phyloP scores from a whole-genome alignment of 208 protist species.

The Leishmania amazonensis region DNA sequence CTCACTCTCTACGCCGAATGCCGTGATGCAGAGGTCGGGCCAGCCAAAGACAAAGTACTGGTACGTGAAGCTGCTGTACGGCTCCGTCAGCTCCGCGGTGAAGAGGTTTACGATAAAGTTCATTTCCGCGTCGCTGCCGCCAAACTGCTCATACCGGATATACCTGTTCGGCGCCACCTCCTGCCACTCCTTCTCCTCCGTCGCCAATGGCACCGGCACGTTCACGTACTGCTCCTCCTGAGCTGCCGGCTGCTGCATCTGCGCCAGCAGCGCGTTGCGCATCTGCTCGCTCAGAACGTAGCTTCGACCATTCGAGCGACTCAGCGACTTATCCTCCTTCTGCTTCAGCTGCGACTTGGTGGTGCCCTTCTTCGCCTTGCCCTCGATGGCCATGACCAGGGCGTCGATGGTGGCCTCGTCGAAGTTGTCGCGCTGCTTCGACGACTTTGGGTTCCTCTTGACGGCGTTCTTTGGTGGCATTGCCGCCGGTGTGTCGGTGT shows the following conservation, averaged over 20 bases:
- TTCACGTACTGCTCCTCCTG: conserved; percentile 65
- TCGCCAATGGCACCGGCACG: conserved; percentile 51
- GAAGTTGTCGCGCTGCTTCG: conserved; percentile 31
- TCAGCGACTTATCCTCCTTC: conserved; percentile 44
- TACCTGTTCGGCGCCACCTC: conserved; percentile 70
- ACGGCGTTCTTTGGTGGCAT: conserved; percentile 33
- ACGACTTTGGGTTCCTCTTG: conserved; percentile 41
- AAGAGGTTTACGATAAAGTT: conserved; percentile 94
- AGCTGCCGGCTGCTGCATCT: conserved; percentile 43
- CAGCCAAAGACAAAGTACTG: conserved; percentile 98
- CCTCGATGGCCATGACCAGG: conserved; percentile 74
- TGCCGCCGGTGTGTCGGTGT: background rate
- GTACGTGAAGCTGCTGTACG: conserved; percentile 99
- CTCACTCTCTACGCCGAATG: conserved; percentile 65
- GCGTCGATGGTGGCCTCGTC: conserved; percentile 57
- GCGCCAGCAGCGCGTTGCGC: conserved; percentile 36
- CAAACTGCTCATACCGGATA: conserved; percentile 85
- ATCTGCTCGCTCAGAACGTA: conserved; percentile 39
- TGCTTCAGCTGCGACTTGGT: conserved; percentile 65
- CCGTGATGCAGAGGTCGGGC: conserved; percentile 95
- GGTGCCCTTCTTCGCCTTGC: conserved; percentile 63
- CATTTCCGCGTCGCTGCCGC: conserved; percentile 78
- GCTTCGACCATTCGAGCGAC: conserved; percentile 34
- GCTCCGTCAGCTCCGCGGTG: conserved; percentile 96
- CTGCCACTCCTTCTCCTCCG: conserved; percentile 59